phyloP scores from a whole-genome alignment of 495 filamentous ascomycete species.

The Penicillium ucsense region DNA sequence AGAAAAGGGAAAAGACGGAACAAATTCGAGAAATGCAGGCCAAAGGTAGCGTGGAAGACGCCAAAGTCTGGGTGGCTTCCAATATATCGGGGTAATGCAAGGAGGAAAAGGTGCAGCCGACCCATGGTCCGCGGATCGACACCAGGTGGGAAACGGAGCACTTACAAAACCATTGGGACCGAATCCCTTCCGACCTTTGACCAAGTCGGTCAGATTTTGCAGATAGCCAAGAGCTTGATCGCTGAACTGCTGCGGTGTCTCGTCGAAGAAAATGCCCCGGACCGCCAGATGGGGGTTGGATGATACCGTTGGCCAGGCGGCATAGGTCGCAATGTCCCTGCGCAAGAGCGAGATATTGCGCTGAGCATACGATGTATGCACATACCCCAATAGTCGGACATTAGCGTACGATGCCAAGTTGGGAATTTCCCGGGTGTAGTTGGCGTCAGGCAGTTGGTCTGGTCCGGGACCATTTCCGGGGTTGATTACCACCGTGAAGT shows the following conservation, averaged over 20 bases:
- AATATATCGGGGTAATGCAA: background rate
- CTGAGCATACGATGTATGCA: conserved; percentile 40
- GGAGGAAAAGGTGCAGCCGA: background rate
- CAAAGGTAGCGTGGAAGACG: too few relatives aligned
- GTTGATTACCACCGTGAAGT: conserved; percentile 47
- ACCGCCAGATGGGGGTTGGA: conserved; percentile 27
- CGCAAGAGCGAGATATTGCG: conserved; percentile 30
- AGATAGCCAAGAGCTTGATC: conserved; percentile 25
- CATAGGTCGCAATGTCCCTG: conserved; percentile 39
- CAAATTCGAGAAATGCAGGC: too few relatives aligned
- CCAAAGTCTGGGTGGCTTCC: too few relatives aligned
- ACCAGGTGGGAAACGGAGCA: background rate
- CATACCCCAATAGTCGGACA: conserved; percentile 45
- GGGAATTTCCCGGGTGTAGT: conserved; percentile 41
- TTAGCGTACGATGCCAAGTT: conserved; percentile 35
- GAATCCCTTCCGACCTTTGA: conserved; percentile 24
- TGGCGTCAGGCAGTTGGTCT: conserved; percentile 34
- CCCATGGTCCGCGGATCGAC: too few relatives aligned
- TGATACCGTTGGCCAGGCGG: conserved; percentile 33
- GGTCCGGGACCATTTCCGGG: conserved; percentile 45
- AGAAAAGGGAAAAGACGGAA: too few relatives aligned
- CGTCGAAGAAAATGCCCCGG: conserved; percentile 40
- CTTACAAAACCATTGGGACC: conserved; percentile 32
- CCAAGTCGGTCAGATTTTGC: conserved; percentile 24
- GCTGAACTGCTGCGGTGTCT: conserved; percentile 36